Evolutionary conservation across 2,329 filamentous ascomycete genomes (phyloP).

Genomic region (Talaromyces sp.): DNA sequence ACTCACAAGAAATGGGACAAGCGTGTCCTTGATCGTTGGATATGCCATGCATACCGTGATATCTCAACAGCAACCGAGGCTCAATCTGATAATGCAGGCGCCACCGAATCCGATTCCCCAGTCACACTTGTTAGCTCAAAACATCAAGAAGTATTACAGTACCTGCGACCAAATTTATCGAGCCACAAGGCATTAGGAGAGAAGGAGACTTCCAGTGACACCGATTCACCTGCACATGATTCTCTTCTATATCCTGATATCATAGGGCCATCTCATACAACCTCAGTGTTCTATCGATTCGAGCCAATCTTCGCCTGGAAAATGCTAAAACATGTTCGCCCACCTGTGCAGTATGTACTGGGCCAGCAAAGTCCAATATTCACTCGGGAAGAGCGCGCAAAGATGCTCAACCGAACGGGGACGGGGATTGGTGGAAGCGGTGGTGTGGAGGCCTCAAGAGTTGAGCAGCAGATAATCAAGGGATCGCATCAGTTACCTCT

Average conservation of each 20-base stretch:
- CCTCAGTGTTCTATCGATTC: slow-evolving; percentile 5
- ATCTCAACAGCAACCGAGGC: not conserved
- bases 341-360: slow-evolving; percentile 28
- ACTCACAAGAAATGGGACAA: slow-evolving; percentile 8
- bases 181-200: not conserved
- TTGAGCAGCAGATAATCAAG: not conserved
- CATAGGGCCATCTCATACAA: slow-evolving; percentile 1
- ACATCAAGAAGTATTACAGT: slow-evolving; percentile 12
- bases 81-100: not conserved
- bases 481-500: slow-evolving; percentile 10
- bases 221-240: not conserved
- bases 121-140: slow-evolving; percentile 8
- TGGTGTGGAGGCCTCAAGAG: not conserved
- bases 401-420: slow-evolving; percentile 22
- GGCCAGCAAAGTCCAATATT: slow-evolving; percentile 20
- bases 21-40: slow-evolving; percentile 12
- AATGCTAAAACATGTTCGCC: slow-evolving; percentile 15
- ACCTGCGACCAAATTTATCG: slow-evolving; percentile 5
- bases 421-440: slow-evolving; percentile 22
- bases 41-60: slow-evolving; percentile 6
- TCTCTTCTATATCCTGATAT: slow-evolving; percentile 7
- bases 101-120: not conserved
- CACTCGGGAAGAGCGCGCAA: slow-evolving; percentile 10
- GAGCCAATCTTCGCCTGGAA: slow-evolving; percentile 7
- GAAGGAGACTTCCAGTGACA: not conserved